Evolutionary conservation across 768 basidiomycete genomes (phyloP), one percentile per base, ranked within the genome.

Genomic region (Jaapia argillacea): DNA sequence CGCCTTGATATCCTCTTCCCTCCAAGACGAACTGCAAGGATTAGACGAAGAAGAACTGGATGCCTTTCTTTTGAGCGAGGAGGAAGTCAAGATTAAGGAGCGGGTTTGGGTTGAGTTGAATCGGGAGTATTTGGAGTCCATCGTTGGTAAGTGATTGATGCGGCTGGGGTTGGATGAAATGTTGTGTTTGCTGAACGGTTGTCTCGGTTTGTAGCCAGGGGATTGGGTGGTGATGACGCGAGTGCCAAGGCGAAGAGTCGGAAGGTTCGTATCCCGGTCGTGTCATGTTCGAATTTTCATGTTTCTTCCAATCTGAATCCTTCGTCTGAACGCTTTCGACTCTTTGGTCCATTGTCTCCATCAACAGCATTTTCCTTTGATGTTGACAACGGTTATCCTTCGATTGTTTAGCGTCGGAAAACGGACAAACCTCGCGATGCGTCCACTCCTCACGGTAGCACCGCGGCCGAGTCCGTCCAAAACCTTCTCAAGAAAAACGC

Each of bases 61-160:
- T 58, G 68, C 67, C 21, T 85, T 96, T 56, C 65, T 89, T 44
- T 62, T 92, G 20, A 77, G 72, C 5, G 81, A 83, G 26, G 84
- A 83, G 20, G 91, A 94, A 60, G 82, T 87, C 3, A 78, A 69
- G 57, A 70, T 89, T 55, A 97, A 87, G 60, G 88, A 90, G 58
- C 79, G 88, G 7, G 77, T 96, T 1, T 97, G 92, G 92, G 89
- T 93, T 39, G 90, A 93, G 63, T 68, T 90, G 54, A 96, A 96
- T 59, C 74, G 74, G 51, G 92, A 96, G 24, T 97, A 94, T 59
- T 64, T 97, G 26, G 85, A 91, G 57, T 80, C 83, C 13, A 68
- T 93, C 25, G 91, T 90, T 42, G 85, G 89, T 86, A 51, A 58
- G 76, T 66, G 1, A 3, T 23, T 7, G 24, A 45, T 53, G n/a